Evolutionary conservation across 2,329 filamentous ascomycete species (phyloP), one percentile per base, ranked within the genome.

Genomic region (Fusarium pseudoanthophilum): DNA sequence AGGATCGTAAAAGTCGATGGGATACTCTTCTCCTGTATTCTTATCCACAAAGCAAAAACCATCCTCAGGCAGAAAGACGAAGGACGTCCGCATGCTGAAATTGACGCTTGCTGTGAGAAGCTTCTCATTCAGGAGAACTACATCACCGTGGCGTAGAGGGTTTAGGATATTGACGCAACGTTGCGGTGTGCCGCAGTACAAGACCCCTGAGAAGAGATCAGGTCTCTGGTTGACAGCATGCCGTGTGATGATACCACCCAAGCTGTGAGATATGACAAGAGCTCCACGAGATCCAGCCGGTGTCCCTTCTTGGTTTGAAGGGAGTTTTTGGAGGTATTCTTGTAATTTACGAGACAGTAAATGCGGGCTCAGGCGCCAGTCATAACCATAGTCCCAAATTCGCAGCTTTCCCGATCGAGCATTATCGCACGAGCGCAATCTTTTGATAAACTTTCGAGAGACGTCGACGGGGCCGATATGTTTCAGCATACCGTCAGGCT

Each of bases 381-480:
- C 95, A 77, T 97, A 98, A 24, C 95, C 95, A 79, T 95, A 98
- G 77, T 98, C 92, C 85, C 95, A 95, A 2, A 97, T 88, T 52
- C 94, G 88, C 11, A 98, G 84, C 71, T 88, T 92, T 13, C 93
- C 94, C 8, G 85, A 87, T 59, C 89, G 87, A 4, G 89, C 90
- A 77, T 97, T 97, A 18, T 94, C 90, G 73, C 90, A 93, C 37
- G 92, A 91, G 56, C 90, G 88, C 26, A 97, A 82, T 62, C 92
- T 91, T 79, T 93, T 95, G 81, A 98, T 91, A 3, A 98, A 85
- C 43, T 94, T 90, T 65, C 91, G 91, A 9, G 93, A 94, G 65
- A 98, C 95, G 80, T 98, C 95, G 45, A 98, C 92, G 0, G 95
- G 95, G 0, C 95, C 95, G 71, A 98, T 94, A 77, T 97, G 91